Conservation (phyloP, 495 filamentous ascomycete genomes). For the Hypoxylon cercidicola region DNA sequence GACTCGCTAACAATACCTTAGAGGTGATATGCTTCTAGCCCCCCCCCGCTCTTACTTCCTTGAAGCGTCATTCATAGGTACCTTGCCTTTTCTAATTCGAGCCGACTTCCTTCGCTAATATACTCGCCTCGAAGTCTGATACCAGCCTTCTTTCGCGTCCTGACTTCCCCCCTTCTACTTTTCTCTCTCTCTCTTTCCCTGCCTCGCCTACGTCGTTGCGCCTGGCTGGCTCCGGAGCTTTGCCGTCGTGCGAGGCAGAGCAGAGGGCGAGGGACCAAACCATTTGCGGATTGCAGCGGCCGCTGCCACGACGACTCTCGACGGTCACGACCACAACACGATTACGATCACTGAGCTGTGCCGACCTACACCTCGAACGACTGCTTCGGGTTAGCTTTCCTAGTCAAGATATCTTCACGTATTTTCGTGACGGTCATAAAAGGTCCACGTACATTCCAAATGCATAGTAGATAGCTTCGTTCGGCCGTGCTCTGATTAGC, state of each 20-base stretch:
- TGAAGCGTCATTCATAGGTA: no score
- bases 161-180: conserved; percentile 11
- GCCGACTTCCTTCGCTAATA: conserved; percentile 5
- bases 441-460: conserved; percentile 17
- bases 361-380: conserved; percentile 23
- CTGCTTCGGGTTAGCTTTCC: conserved; percentile 15
- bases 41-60: no score
- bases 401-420: conserved; percentile 21
- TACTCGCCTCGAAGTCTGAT: no score
- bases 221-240: conserved; percentile 37
- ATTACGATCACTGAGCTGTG: conserved; percentile 6
- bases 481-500: conserved; percentile 51
- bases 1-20: no score
- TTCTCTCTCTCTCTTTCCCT: conserved; percentile 28
- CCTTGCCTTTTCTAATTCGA: neutral
- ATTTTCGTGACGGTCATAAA: conserved; percentile 12
- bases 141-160: no score
- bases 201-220: conserved; percentile 38
- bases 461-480: conserved; percentile 44
- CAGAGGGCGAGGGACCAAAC: conserved; percentile 18
- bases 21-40: no score
- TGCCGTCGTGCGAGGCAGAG: conserved; percentile 39
- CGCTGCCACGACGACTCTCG: neutral
- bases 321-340: conserved; percentile 2
- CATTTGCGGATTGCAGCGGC: neutral